Percentiles rank a stretch among this genome's conserved stretches.
Evolutionary conservation across 139 green algal genomes (phyloP).

Genomic region (Volvox africanus): DNA sequence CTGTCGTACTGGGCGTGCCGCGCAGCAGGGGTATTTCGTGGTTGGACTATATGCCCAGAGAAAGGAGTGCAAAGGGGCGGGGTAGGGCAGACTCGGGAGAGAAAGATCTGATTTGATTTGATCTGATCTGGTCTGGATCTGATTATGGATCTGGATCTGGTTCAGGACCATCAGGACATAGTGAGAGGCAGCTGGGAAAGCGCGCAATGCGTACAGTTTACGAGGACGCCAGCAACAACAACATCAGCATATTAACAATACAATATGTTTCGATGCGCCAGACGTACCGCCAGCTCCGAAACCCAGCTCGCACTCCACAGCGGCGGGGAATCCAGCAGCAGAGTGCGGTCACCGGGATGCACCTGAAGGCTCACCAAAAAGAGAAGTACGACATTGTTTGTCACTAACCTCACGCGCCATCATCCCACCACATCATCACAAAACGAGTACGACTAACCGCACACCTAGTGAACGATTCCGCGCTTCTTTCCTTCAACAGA

Average conservation of each 20-base stretch:
- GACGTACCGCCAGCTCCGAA: slow-evolving; percentile 1
- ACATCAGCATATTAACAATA: not conserved
- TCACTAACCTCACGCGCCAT: not conserved
- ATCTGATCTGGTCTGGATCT: too few relatives aligned
- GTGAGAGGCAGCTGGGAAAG: too few relatives aligned
- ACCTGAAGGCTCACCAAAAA: not conserved
- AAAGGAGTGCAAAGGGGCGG: not conserved
- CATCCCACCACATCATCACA: not conserved
- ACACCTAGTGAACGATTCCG: not conserved
- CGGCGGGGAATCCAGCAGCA: slow-evolving; percentile 39
- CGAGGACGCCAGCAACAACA: too few relatives aligned
- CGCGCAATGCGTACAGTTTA: too few relatives aligned
- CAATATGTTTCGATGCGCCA: not conserved
- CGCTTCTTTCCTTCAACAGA: not conserved
- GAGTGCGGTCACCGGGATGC: slow-evolving; percentile 14
- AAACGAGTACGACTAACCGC: not conserved
- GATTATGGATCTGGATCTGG: not conserved
- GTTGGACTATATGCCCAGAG: not conserved
- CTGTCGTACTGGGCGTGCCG: not conserved
- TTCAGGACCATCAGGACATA: too few relatives aligned
- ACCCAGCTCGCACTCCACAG: slow-evolving; percentile 33
- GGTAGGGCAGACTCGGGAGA: not conserved
- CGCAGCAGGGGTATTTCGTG: not conserved
- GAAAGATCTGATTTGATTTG: too few relatives aligned
- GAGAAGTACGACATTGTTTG: not conserved